Percentiles rank a stretch among this genome's conserved stretches.
Conservation (phyloP, 345 rosid species). For the Euclidium syriacum region DNA sequence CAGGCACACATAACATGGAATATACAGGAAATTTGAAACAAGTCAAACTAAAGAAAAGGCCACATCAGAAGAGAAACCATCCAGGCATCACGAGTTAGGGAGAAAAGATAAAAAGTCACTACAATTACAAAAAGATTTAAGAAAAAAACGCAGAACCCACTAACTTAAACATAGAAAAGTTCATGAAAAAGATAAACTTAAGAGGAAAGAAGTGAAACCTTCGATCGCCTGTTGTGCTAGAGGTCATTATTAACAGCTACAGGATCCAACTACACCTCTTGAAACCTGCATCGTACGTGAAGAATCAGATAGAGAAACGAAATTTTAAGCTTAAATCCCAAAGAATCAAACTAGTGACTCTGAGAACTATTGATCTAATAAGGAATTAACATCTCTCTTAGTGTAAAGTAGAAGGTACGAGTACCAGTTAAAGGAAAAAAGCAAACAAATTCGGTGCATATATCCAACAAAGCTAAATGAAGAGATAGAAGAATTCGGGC, state of each 20-base stretch:
- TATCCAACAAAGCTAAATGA: background rate
- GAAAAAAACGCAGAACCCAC: background rate
- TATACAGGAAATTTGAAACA: background rate
- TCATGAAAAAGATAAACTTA: background rate
- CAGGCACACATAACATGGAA: background rate
- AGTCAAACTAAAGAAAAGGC: background rate
- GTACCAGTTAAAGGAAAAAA: background rate
- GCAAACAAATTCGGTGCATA: background rate
- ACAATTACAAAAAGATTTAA: background rate
- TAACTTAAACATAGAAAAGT: background rate
- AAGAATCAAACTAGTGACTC: background rate
- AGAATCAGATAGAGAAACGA: background rate
- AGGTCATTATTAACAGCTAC: conserved; percentile 28
- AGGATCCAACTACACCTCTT: conserved; percentile 1
- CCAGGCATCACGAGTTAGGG: background rate
- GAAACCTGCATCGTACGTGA: conserved; percentile 5
- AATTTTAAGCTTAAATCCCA: background rate
- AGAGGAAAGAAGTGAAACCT: conserved; percentile 15
- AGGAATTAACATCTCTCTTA: background rate
- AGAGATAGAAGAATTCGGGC: background rate
- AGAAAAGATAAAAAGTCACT: background rate
- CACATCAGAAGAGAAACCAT: background rate
- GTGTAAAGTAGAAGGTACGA: background rate
- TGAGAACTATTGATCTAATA: background rate
- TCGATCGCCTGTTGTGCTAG: conserved; percentile 31